phyloP scores from a whole-genome alignment of 257 asterid genomes.

The Solanum sejunctum region DNA sequence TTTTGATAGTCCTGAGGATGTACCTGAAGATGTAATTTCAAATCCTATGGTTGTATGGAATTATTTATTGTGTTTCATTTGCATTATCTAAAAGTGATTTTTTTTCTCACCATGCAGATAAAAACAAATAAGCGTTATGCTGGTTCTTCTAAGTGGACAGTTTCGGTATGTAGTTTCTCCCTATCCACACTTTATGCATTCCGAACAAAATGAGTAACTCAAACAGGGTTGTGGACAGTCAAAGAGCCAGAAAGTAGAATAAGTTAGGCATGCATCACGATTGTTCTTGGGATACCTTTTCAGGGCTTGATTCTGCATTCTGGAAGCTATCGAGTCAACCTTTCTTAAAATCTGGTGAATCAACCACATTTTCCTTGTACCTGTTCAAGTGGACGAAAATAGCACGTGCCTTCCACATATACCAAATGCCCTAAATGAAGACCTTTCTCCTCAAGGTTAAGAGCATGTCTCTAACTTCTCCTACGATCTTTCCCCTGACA shows the following conservation, averaged over 20 bases:
- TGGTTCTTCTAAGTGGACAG: conserved; percentile 83
- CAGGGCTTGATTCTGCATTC: not conserved
- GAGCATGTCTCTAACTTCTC: not conserved
- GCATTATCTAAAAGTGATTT: not conserved
- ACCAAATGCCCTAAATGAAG: not conserved
- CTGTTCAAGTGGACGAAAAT: not conserved
- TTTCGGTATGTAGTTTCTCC: conserved; percentile 24
- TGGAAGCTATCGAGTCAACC: not conserved
- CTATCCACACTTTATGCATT: not conserved
- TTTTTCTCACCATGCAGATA: conserved; percentile 34
- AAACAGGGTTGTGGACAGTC: too few species aligned
- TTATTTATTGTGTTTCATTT: not conserved
- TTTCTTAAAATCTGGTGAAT: not conserved
- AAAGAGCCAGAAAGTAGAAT: not conserved
- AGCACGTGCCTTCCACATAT: not conserved
- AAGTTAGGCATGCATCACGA: not conserved
- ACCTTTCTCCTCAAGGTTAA: not conserved
- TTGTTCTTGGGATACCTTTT: not conserved
- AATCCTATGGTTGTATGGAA: not conserved
- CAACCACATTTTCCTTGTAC: not conserved
- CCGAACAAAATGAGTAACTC: not conserved
- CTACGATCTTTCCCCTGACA: not conserved
- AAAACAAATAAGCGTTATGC: conserved; percentile 77
- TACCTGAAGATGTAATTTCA: conserved; percentile 70
- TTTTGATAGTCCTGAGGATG: conserved; percentile 62